Conservation (phyloP, 176 grass and related monocot genomes). For the Cymbopogon citratus region DNA sequence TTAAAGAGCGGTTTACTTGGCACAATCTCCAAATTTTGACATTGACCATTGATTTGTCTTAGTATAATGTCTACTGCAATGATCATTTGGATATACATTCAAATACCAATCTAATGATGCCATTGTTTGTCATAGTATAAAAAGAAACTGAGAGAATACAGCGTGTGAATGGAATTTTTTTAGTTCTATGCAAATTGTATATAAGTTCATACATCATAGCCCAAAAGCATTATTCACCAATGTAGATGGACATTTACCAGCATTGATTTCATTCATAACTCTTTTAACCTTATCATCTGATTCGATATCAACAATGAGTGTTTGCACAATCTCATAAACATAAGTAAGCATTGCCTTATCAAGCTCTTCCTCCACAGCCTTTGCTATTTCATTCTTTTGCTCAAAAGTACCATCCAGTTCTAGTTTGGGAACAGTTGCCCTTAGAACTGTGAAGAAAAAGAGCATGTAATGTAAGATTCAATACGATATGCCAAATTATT, state of each 20-base stretch:
- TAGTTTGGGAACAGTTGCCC: slow-evolving; percentile 36
- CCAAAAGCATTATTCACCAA: neutral
- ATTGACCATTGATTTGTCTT: neutral
- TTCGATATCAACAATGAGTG: slow-evolving; percentile 47
- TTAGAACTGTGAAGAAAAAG: slow-evolving; percentile 27
- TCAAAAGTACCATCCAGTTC: slow-evolving; percentile 40
- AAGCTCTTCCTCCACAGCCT: slow-evolving; percentile 40
- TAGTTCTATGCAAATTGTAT: neutral
- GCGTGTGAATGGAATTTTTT: neutral
- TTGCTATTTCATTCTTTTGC: slow-evolving; percentile 52
- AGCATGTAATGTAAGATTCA: slow-evolving; percentile 5
- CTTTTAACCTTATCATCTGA: slow-evolving; percentile 48
- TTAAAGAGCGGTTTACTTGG: neutral
- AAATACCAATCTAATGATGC: neutral
- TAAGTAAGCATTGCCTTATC: slow-evolving; percentile 43
- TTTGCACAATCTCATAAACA: slow-evolving; percentile 49
- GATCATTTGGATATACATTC: neutral
- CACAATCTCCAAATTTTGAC: neutral
- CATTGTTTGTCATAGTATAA: neutral
- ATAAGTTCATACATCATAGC: neutral
- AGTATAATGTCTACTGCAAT: neutral
- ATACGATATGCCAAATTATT: neutral
- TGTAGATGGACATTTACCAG: slow-evolving; percentile 14
- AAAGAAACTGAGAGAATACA: neutral
- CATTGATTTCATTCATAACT: slow-evolving; percentile 54